phyloP scores from a whole-genome alignment of 164 flowering plant species.

The Berberis vulgaris region DNA sequence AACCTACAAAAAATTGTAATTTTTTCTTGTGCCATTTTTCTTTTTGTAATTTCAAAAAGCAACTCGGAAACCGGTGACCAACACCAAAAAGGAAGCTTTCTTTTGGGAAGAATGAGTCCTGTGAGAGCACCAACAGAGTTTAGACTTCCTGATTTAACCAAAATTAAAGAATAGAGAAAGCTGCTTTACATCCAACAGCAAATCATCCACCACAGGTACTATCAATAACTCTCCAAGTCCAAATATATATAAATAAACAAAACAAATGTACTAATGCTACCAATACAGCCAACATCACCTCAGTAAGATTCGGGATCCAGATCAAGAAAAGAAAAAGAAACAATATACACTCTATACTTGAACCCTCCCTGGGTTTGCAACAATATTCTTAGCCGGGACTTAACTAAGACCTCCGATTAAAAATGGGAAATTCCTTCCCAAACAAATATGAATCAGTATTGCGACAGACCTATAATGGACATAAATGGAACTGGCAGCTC shows the following conservation, averaged over 20 bases:
- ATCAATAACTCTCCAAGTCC: background rate
- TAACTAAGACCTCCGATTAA: conserved; percentile 6
- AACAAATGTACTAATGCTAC: background rate
- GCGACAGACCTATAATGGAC: background rate
- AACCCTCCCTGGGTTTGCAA: conserved; percentile 11
- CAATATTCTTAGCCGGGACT: conserved; percentile 13
- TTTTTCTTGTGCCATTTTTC: too few species aligned
- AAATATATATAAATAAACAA: background rate
- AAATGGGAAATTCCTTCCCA: conserved; percentile 12
- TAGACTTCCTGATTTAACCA: too few species aligned
- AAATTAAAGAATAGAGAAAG: background rate
- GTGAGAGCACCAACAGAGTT: too few species aligned
- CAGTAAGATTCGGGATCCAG: background rate
- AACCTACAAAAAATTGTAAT: too few species aligned
- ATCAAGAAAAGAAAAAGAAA: background rate
- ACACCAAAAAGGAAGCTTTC: too few species aligned
- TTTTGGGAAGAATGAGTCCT: too few species aligned
- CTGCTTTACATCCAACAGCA: background rate
- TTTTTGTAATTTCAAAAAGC: too few species aligned
- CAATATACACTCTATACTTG: conserved; percentile 24
- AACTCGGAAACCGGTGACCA: too few species aligned
- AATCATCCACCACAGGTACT: background rate
- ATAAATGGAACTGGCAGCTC: background rate
- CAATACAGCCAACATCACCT: background rate
- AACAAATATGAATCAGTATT: conserved; percentile 12